Evolutionary conservation across 768 basidiomycete genomes (phyloP).

Genomic region (Tylopilus intermedius): DNA sequence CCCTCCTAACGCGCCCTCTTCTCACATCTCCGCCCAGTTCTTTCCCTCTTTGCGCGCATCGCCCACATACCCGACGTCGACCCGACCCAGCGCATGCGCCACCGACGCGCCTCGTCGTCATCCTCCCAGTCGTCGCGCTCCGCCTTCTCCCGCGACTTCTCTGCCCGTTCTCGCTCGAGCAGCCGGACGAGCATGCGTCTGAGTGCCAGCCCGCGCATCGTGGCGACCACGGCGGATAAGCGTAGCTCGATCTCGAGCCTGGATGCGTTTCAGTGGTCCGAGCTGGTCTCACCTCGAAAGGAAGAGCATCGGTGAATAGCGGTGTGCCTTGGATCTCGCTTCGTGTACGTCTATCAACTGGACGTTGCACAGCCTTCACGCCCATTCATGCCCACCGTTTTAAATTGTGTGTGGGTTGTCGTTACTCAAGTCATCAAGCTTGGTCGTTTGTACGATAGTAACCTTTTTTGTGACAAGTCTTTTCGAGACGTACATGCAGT

Average conservation of each 20-base stretch:
- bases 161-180: constrained; percentile 38
- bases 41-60: constrained; percentile 72
- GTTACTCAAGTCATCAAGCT: neutral
- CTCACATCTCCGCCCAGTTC: constrained; percentile 40
- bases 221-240: constrained; percentile 27
- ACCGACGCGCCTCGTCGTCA: constrained; percentile 71
- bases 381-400: neutral
- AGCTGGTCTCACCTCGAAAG: constrained; percentile 29
- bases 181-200: constrained; percentile 37
- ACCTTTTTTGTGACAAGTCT: neutral
- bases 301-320: constrained; percentile 20
- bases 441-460: constrained; percentile 6
- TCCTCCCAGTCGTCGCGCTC: constrained; percentile 54
- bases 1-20: neutral
- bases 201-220: constrained; percentile 30
- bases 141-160: constrained; percentile 33
- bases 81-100: constrained; percentile 72
- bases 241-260: constrained; percentile 29
- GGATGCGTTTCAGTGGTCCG: constrained; percentile 32
- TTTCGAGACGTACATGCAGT: constrained; percentile 14
- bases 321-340: neutral
- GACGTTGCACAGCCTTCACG: neutral
- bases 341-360: constrained; percentile 5
- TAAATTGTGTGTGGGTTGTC: neutral
- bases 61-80: constrained; percentile 73